A percentile compares a stretch with the other conserved stretches of the same genome.
Evolutionary conservation across 106 monocot species (phyloP).

Genomic region (Acorus calamus): DNA sequence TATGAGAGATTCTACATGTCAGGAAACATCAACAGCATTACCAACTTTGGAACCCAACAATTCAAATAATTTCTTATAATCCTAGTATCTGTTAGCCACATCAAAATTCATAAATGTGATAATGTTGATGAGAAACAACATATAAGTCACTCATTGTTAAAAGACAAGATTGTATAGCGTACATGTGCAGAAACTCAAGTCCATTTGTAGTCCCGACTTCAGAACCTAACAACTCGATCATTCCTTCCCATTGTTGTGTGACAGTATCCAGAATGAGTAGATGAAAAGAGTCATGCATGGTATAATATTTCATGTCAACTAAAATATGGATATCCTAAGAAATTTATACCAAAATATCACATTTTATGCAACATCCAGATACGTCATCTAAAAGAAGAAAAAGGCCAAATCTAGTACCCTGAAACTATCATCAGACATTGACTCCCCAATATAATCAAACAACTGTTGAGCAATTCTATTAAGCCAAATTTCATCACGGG

Average conservation of each 20-base stretch:
- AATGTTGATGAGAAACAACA: too few relatives aligned
- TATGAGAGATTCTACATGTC: constrained; percentile 57
- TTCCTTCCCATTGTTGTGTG: constrained; percentile 93
- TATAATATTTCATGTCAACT: too few relatives aligned
- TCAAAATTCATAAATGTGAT: neutral
- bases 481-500: constrained; percentile 65
- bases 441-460: constrained; percentile 82
- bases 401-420: constrained; percentile 43
- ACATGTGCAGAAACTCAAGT: constrained; percentile 94
- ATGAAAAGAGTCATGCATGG: neutral
- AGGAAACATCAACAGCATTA: constrained; percentile 30
- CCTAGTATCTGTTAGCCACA: constrained; percentile 57
- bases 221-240: constrained; percentile 82
- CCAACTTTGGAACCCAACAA: constrained; percentile 34
- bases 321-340: too few relatives aligned
- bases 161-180: constrained; percentile 11
- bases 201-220: constrained; percentile 76
- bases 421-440: constrained; percentile 79
- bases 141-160: too few relatives aligned
- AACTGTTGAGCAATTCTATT: constrained; percentile 74
- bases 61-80: constrained; percentile 80
- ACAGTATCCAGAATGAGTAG: neutral
- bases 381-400: neutral
- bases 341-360: too few relatives aligned
- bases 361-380: too few relatives aligned